Evolutionary conservation across 2,329 filamentous ascomycete genomes (phyloP).

Genomic region (Colletotrichum sansevieriae): DNA sequence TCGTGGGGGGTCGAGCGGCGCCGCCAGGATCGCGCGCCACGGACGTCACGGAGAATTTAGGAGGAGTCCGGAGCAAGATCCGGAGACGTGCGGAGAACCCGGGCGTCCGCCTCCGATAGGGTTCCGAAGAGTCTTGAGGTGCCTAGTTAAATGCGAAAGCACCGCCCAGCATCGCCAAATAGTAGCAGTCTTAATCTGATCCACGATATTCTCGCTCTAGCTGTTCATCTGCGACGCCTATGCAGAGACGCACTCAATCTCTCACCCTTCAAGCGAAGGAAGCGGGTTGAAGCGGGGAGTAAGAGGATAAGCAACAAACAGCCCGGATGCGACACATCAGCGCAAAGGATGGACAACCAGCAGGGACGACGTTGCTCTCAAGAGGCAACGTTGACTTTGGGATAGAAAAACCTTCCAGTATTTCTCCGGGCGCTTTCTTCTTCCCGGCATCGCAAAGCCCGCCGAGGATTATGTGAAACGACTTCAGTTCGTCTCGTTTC

Average conservation of each 20-base stretch:
- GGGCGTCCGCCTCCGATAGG: conserved; percentile 1
- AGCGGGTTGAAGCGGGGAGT: neutral
- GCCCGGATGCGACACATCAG: conserved; percentile 5
- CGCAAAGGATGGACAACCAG: neutral
- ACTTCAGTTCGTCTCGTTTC: conserved; percentile 4
- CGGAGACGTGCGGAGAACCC: conserved; percentile 21
- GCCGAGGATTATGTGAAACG: conserved; percentile 13
- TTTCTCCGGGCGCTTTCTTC: neutral
- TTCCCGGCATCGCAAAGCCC: conserved; percentile 9
- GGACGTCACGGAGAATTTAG: conserved; percentile 20
- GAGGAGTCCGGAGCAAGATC: conserved; percentile 26
- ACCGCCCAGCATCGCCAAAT: neutral
- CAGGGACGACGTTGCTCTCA: conserved; percentile 3
- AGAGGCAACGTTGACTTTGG: neutral
- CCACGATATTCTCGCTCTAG: neutral
- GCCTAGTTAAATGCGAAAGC: conserved; percentile 5
- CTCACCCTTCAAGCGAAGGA: neutral
- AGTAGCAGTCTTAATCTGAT: neutral
- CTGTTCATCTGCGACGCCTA: neutral
- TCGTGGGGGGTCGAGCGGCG: conserved; percentile 22
- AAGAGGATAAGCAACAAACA: conserved; percentile 9
- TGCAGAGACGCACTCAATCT: neutral
- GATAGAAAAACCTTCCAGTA: neutral
- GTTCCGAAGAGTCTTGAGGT: neutral
- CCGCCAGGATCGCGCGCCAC: conserved; percentile 13